Evolutionary conservation across 2,329 filamentous ascomycete genomes (phyloP).

Genomic region (Dactylonectria estremocensis): DNA sequence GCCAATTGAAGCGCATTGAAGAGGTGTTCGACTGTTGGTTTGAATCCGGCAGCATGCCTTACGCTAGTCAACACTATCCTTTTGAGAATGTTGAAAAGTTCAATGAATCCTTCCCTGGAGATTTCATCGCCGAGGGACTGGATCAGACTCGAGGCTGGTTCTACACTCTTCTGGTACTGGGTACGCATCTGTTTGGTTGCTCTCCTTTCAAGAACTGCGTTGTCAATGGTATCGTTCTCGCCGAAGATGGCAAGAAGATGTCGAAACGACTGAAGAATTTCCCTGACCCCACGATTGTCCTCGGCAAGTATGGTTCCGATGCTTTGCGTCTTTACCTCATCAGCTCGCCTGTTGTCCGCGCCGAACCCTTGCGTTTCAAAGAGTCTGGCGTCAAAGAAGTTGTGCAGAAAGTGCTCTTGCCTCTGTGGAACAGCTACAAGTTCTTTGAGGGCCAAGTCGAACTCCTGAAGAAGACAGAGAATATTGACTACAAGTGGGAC

Average conservation of each 20-base stretch:
- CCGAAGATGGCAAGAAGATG: constrained; percentile 99
- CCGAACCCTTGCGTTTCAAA: constrained; percentile 92
- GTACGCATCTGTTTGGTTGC: constrained; percentile 87
- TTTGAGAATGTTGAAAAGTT: constrained; percentile 91
- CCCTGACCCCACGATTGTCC: constrained; percentile 86
- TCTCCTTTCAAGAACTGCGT: constrained; percentile 96
- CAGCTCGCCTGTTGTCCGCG: constrained; percentile 94
- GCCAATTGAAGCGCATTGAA: constrained; percentile 82
- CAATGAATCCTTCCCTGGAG: constrained; percentile 85
- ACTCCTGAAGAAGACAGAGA: constrained; percentile 87
- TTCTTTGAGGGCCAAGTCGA: constrained; percentile 94
- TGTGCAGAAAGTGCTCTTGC: constrained; percentile 90
- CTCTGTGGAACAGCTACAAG: constrained; percentile 96
- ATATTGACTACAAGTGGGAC: constrained; percentile 84
- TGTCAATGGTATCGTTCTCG: constrained; percentile 95
- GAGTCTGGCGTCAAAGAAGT: constrained; percentile 95
- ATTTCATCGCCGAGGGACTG: constrained; percentile 94
- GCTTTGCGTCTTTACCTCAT: constrained; percentile 95
- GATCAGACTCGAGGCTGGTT: constrained; percentile 98
- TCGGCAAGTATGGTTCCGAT: constrained; percentile 91
- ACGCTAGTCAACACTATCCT: constrained; percentile 90
- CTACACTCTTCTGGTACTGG: constrained; percentile 91
- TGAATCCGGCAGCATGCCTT: constrained; percentile 96
- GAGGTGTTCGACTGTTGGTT: constrained; percentile 99
- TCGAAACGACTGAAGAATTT: constrained; percentile 98